phyloP scores from a whole-genome alignment of 306 rosid genomes.

The Trifolium pratense region DNA sequence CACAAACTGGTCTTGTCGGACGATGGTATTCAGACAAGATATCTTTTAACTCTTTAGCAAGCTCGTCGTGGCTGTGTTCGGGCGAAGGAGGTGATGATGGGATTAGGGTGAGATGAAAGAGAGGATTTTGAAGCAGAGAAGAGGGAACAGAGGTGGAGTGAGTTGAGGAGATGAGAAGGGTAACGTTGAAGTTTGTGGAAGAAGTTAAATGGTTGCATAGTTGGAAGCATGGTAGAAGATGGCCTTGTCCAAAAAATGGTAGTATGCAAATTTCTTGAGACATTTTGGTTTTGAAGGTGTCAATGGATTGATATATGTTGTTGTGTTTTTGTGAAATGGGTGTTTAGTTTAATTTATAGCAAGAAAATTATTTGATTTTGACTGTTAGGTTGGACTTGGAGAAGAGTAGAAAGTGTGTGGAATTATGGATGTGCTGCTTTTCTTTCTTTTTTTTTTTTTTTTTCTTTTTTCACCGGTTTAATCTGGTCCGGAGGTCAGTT shows the following conservation, averaged over 20 bases:
- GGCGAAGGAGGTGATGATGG: slow-evolving; percentile 26
- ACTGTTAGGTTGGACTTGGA: background rate
- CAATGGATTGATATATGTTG: background rate
- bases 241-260: slow-evolving; percentile 73
- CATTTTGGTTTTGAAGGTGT: slow-evolving; percentile 32
- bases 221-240: slow-evolving; percentile 65
- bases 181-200: slow-evolving; percentile 48
- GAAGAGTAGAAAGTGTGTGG: background rate
- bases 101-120: slow-evolving; percentile 48
- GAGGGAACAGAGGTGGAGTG: slow-evolving; percentile 57
- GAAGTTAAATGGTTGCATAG: slow-evolving; percentile 66
- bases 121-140: slow-evolving; percentile 53
- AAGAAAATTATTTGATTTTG: background rate
- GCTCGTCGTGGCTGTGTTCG: slow-evolving; percentile 15
- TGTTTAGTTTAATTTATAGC: background rate
- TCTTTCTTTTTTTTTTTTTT: too few relatives aligned
- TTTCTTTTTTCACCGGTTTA: too few relatives aligned
- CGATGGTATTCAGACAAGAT: slow-evolving; percentile 39
- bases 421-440: background rate
- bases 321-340: background rate
- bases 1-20: slow-evolving; percentile 54
- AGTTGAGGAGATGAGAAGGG: slow-evolving; percentile 51
- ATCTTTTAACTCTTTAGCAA: slow-evolving; percentile 42
- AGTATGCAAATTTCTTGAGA: slow-evolving; percentile 56
- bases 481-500: too few relatives aligned